Evolutionary conservation across 2,329 filamentous ascomycete genomes (phyloP).

Genomic region (Colletotrichum acutatum): DNA sequence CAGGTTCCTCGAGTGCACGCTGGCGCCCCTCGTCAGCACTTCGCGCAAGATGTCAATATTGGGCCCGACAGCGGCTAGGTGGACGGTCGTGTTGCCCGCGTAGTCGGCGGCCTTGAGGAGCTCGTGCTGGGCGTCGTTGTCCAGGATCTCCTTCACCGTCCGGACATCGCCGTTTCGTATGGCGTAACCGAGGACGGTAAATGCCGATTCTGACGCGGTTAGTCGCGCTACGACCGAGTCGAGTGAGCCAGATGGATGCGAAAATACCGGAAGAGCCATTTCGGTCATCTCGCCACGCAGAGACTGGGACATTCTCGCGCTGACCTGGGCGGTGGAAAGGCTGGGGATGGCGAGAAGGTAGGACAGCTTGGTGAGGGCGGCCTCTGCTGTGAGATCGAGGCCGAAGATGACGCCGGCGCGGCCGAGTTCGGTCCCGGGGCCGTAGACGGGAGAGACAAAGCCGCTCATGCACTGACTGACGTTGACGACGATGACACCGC

Average conservation of each 20-base stretch:
- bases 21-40: constrained; percentile 70
- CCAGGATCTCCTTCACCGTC: constrained; percentile 74
- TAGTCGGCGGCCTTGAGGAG: constrained; percentile 83
- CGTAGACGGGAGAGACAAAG: constrained; percentile 82
- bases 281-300: constrained; percentile 90
- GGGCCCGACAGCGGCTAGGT: constrained; percentile 67
- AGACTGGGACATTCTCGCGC: constrained; percentile 76
- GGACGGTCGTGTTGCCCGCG: constrained; percentile 79
- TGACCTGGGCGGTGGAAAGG: constrained; percentile 73
- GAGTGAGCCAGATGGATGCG: constrained; percentile 72
- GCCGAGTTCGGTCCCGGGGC: constrained; percentile 80
- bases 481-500: constrained; percentile 88
- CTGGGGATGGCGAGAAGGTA: constrained; percentile 80
- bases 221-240: constrained; percentile 56
- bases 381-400: constrained; percentile 89
- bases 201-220: constrained; percentile 66
- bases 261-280: constrained; percentile 76
- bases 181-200: constrained; percentile 83
- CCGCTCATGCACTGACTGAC: constrained; percentile 88
- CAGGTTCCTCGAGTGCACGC: constrained; percentile 73
- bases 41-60: constrained; percentile 66
- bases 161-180: constrained; percentile 77
- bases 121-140: constrained; percentile 66
- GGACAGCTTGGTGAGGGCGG: constrained; percentile 89
- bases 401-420: constrained; percentile 89